Evolutionary conservation across 2,329 filamentous ascomycete species (phyloP).

Genomic region (Cryphonectria naterciae): DNA sequence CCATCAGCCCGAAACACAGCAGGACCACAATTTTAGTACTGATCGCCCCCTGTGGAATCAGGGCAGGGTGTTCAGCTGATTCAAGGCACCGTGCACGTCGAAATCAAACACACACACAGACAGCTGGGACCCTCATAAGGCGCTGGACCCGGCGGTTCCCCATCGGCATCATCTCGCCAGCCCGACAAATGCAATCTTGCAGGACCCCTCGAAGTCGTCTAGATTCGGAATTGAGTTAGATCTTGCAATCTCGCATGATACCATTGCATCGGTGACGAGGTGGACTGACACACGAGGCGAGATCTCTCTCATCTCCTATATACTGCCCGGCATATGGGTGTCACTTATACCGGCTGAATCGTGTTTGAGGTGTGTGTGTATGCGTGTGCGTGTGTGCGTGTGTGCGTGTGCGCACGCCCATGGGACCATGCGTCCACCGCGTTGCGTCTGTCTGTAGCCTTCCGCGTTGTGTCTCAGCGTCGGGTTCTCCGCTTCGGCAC

Average conservation of each 20-base stretch:
- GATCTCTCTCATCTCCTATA: background rate
- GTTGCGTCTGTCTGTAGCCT: constrained; percentile 2
- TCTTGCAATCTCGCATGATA: constrained; percentile 14
- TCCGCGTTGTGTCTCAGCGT: constrained; percentile 1
- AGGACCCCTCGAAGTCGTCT: background rate
- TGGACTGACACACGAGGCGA: constrained; percentile 3
- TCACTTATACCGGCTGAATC: background rate
- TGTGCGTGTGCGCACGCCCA: background rate
- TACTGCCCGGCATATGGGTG: background rate
- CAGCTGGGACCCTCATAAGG: background rate
- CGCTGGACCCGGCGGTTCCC: constrained; percentile 3
- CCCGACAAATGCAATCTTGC: background rate
- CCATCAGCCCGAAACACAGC: constrained; percentile 13
- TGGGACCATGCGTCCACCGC: constrained; percentile 10
- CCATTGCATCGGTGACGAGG: background rate
- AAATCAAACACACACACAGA: background rate
- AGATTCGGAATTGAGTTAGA: background rate
- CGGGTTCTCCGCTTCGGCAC: background rate
- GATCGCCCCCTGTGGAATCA: constrained; percentile 2
- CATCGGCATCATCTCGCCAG: constrained; percentile 17
- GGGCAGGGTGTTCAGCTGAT: background rate
- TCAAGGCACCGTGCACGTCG: constrained; percentile 10
- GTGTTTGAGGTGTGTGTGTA: background rate
- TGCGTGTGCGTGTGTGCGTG: background rate
- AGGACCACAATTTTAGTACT: constrained; percentile 3